Base-by-base conservation (phyloP, 176 grass and related monocot species). In the Otatea glauca region DNA sequence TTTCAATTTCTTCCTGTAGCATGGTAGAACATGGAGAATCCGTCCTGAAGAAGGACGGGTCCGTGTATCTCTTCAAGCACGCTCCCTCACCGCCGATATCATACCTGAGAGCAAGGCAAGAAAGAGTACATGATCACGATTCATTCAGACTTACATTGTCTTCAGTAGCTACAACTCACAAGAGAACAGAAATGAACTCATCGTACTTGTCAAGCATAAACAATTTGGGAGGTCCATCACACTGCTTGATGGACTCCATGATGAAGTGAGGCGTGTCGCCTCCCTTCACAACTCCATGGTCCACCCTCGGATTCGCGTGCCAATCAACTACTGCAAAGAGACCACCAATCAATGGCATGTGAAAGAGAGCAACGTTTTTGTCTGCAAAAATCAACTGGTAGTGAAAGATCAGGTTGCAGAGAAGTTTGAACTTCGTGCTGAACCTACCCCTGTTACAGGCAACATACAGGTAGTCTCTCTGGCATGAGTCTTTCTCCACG, bases 181-280 rank as follows among this genome's bases (percentile, higher is more conserved):
- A 27, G 53, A 77, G 58, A 23, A 5, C 11, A 55, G 14, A 80
- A 60, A 27, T 0, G 29, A 75, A 44, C 24, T 47, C 76, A 65
- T 66, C 82, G 39, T 94, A 99, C 96, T 96, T 99, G 81, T 99
- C 96, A 58, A 99, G 89, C 83, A 88, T 92, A 78, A 94, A 94
- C 71, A 99, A 78, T 84, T 88, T 89, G n/a, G 96, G 96, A 80
- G 96, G 93, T 10, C 93, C 91, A 70, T 72, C 91, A 17, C 96
- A 96, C 67, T 86, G 80, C 86, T 92, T 90, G 66, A 96, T 92
- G 71, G 87, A 94, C 2, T 92, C 75, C 96, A 99, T 89, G 63
- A 99, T 90, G 84, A 92, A 94, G 56, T 43, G 80, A 78, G 96
- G 93, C 16, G 76, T 99, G 45, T 92, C 88, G 45, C 77, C 96